Evolutionary conservation across 225 moss, liverwort and hornwort species (phyloP), one percentile per base, ranked within the genome.

Genomic region (Physcomitrellopsis africana): DNA sequence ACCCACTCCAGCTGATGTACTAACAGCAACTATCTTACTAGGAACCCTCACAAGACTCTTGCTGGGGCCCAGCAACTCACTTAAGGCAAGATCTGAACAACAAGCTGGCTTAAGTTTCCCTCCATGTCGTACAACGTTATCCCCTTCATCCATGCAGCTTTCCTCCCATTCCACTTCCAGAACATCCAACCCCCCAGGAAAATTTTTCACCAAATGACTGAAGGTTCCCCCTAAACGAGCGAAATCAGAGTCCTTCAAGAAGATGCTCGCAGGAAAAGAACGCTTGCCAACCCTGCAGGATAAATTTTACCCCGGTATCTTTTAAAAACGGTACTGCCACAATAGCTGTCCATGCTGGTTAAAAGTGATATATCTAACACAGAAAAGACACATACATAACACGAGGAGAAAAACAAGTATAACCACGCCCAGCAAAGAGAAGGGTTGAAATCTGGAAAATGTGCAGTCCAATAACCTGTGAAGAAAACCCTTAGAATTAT

Each of bases 141-240:
- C 89, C 72, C 84, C 94, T 48, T 95, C 99, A 62, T 95, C 93
- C 90, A 99, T 89, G 80, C 92, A 84, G 73, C 94, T 91, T 85
- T 99, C 95, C 65, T 93, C 95, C 99, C 99, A 99, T 67, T 84
- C 90, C 72, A 99, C 95, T 22, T 93, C 93, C 41, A 80, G 53
- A 18, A 90, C 90, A 10, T 93, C 93, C 74, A 79, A 58, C 1
- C 84, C 87, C 52, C 85, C 81, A 0, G 92, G 83, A 68, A 80
- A 83, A 10, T 79, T 84, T 81, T 99, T 95, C 48, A 89, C 81
- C 79, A 99, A 71, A 69, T 99, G 99, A 81, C 99, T 95, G 45
- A 95, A 95, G 60, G 99, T 93, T 26, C 99, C 99, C 3, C 99
- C 99, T 58, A 99, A 63, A 56, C 99, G 92, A n/a, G 95, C 95